Evolutionary conservation across 2,329 filamentous ascomycete genomes (phyloP).

Genomic region (Teratosphaeria viscida): DNA sequence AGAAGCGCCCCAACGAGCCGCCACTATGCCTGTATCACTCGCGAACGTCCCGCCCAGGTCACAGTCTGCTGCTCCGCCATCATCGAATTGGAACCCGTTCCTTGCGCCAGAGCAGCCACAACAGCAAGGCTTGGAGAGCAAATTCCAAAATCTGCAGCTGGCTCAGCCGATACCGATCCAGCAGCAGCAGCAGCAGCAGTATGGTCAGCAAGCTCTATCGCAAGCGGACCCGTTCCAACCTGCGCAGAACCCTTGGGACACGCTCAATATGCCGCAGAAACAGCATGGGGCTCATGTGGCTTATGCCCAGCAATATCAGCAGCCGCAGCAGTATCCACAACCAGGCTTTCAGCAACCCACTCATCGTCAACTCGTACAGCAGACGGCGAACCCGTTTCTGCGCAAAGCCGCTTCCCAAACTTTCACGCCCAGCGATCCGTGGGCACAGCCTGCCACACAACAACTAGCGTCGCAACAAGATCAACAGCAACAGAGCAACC

Average conservation of each 20-base stretch:
- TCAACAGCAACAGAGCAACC: constrained; percentile 9
- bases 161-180: constrained; percentile 20
- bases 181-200: constrained; percentile 4
- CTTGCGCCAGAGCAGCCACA: constrained; percentile 31
- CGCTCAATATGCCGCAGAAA: constrained; percentile 16
- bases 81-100: constrained; percentile 57
- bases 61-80: constrained; percentile 22
- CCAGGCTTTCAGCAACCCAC: constrained; percentile 8
- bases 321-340: constrained; percentile 8
- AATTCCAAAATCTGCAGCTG: constrained; percentile 64
- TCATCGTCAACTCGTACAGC: constrained; percentile 37
- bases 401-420: constrained; percentile 33
- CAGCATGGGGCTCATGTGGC: constrained; percentile 6
- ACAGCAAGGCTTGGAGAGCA: constrained; percentile 20
- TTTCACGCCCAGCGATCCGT: constrained; percentile 32
- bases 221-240: constrained; percentile 17
- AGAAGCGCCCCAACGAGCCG: constrained; percentile 18
- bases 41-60: constrained; percentile 22
- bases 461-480: constrained; percentile 20
- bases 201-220: constrained; percentile 9
- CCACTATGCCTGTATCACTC: constrained; percentile 16
- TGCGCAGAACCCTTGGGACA: constrained; percentile 21
- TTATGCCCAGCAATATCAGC: constrained; percentile 13
- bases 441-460: constrained; percentile 13
- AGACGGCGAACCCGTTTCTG: constrained; percentile 37